phyloP scores from a whole-genome alignment of 2,329 filamentous ascomycete genomes.

The Macrophomina tecta region DNA sequence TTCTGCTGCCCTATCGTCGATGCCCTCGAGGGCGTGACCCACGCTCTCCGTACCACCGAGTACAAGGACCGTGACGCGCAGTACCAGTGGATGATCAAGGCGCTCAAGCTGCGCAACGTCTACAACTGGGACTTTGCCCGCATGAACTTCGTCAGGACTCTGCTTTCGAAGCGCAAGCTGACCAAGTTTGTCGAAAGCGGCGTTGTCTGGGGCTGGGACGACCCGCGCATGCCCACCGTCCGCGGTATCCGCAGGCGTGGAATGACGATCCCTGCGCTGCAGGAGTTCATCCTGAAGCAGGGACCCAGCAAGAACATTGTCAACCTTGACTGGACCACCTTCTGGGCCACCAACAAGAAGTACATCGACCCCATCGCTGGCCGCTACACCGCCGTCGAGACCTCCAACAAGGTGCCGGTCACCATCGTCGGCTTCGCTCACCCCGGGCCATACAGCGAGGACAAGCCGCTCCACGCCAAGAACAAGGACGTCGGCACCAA shows the following conservation, averaged over 20 bases:
- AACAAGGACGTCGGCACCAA: slow-evolving; percentile 84
- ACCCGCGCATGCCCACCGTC: slow-evolving; percentile 84
- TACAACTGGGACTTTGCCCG: slow-evolving; percentile 86
- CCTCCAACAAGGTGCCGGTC: slow-evolving; percentile 72
- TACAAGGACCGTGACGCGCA: slow-evolving; percentile 87
- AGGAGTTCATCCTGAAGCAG: slow-evolving; percentile 84
- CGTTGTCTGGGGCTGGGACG: slow-evolving; percentile 83
- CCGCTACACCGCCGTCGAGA: slow-evolving; percentile 64
- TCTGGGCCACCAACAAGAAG: slow-evolving; percentile 62
- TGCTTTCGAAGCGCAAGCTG: slow-evolving; percentile 85
- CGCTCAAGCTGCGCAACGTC: slow-evolving; percentile 74
- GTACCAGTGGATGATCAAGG: slow-evolving; percentile 84
- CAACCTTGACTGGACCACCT: slow-evolving; percentile 79
- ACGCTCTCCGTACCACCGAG: slow-evolving; percentile 82
- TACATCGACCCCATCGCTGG: slow-evolving; percentile 57
- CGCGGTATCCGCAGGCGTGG: slow-evolving; percentile 79
- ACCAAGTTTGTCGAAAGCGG: slow-evolving; percentile 80
- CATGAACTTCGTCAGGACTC: slow-evolving; percentile 83
- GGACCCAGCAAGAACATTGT: slow-evolving; percentile 84
- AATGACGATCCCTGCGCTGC: slow-evolving; percentile 78
- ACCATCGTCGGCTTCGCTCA: slow-evolving; percentile 69
- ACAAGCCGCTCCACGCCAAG: slow-evolving; percentile 85
- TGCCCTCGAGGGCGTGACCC: slow-evolving; percentile 80
- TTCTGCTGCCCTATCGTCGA: slow-evolving; percentile 85
- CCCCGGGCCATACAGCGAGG: slow-evolving; percentile 51